These are phyloP conservation scores for Magnolia officinalis DNA, from an alignment of 164 flowering plant species.

Conservation along the genomic window DNA sequence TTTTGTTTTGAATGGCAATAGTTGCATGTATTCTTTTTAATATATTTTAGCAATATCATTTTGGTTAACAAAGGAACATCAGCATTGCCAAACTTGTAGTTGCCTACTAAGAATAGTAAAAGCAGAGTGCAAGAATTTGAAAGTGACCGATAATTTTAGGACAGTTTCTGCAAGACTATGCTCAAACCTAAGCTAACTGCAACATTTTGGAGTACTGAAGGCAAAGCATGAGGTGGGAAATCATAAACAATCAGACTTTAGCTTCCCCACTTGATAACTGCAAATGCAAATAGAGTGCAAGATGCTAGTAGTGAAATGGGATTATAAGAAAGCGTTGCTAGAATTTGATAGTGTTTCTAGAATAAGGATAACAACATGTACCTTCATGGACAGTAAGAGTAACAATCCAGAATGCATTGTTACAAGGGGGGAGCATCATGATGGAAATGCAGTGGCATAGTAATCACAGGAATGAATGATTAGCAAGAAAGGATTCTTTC, in stretches of 20 bases:
- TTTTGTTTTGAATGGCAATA: too few relatives aligned
- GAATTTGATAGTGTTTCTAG: background rate
- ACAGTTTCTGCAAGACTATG: background rate
- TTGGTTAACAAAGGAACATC: too few relatives aligned
- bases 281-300: background rate
- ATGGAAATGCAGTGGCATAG: background rate
- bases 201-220: background rate
- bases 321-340: too few relatives aligned
- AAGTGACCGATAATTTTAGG: background rate
- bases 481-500: background rate
- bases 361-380: background rate
- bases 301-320: background rate
- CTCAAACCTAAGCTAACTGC: background rate
- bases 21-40: too few relatives aligned
- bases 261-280: background rate
- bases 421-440: background rate
- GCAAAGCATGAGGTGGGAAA: background rate
- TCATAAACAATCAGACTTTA: too few relatives aligned
- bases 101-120: too few relatives aligned
- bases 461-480: background rate
- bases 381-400: background rate
- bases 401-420: background rate
- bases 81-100: too few relatives aligned
- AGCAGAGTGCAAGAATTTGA: background rate
- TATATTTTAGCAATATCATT: too few relatives aligned